Conservation (phyloP, 495 filamentous ascomycete species). For the Penicillium silybi region DNA sequence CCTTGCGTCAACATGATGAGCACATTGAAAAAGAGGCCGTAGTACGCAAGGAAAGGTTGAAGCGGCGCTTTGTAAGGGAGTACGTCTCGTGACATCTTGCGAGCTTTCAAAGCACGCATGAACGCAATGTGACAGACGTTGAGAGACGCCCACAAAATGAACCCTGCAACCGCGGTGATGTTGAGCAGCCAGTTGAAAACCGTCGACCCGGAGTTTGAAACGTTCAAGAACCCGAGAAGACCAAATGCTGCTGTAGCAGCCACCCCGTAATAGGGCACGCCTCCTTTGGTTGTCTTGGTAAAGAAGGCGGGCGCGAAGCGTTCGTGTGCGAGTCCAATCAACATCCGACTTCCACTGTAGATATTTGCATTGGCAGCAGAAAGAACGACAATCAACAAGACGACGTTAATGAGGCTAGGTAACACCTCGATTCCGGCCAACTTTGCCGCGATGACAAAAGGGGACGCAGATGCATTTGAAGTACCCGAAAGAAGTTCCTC, state of each 20-base stretch:
- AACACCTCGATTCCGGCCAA: slow-evolving; percentile 57
- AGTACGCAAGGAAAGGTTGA: slow-evolving; percentile 48
- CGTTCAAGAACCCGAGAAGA: slow-evolving; percentile 44
- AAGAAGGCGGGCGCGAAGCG: slow-evolving; percentile 51
- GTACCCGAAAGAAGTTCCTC: slow-evolving; percentile 24
- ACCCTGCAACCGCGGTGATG: slow-evolving; percentile 53
- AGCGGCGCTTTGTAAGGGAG: slow-evolving; percentile 48
- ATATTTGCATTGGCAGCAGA: slow-evolving; percentile 68
- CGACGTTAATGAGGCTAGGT: slow-evolving; percentile 67
- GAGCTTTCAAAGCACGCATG: slow-evolving; percentile 47
- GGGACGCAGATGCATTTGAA: slow-evolving; percentile 27
- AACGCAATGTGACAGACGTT: slow-evolving; percentile 52
- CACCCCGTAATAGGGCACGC: slow-evolving; percentile 39
- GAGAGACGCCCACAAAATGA: slow-evolving; percentile 55
- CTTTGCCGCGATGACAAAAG: slow-evolving; percentile 55
- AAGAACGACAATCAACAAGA: slow-evolving; percentile 58
- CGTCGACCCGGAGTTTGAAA: slow-evolving; percentile 18
- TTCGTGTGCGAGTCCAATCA: slow-evolving; percentile 51
- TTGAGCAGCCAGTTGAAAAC: slow-evolving; percentile 51
- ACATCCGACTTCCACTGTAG: slow-evolving; percentile 59
- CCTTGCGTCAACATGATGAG: slow-evolving; percentile 59
- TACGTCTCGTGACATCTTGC: slow-evolving; percentile 39
- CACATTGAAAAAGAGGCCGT: slow-evolving; percentile 54
- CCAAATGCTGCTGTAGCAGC: slow-evolving; percentile 38
- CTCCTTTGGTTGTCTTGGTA: slow-evolving; percentile 29